Percentiles rank a stretch among this genome's conserved stretches.
Evolutionary conservation across 257 asterid genomes (phyloP).

Genomic region (Jacaranda mimosifolia): DNA sequence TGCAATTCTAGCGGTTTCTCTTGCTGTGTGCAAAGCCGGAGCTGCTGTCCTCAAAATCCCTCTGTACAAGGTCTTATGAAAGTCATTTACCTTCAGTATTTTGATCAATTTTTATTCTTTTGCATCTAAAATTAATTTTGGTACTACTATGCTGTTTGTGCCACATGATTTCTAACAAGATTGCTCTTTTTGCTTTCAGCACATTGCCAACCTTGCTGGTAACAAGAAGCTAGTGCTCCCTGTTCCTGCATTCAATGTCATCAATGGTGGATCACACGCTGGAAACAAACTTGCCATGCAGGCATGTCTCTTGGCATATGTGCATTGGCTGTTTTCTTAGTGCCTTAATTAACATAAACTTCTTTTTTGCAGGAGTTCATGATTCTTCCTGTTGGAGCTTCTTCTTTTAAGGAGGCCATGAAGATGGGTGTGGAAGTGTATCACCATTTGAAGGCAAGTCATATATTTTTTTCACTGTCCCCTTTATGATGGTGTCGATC

Average conservation of each 20-base stretch:
- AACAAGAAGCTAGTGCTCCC: constrained; percentile 95
- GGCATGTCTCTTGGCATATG: constrained; percentile 50
- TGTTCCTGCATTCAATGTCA: constrained; percentile 98
- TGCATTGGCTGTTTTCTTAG: neutral
- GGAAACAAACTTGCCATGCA: constrained; percentile 99
- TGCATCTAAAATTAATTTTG: neutral
- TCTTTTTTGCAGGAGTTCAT: constrained; percentile 75
- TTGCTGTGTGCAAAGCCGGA: constrained; percentile 96
- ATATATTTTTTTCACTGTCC: neutral
- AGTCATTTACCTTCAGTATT: neutral
- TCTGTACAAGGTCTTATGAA: constrained; percentile 73
- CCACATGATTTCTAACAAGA: constrained; percentile 1
- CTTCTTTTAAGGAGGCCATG: constrained; percentile 96
- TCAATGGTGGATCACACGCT: constrained; percentile 99
- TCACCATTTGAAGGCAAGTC: constrained; percentile 87
- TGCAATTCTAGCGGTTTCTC: constrained; percentile 96
- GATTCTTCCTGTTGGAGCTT: constrained; percentile 98
- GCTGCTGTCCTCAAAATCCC: constrained; percentile 81
- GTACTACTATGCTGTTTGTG: neutral
- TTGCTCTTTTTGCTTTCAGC: constrained; percentile 56
- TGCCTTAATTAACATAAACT: constrained; percentile 11
- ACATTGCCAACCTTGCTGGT: constrained; percentile 95
- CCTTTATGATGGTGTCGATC: neutral
- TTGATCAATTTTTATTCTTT: neutral
- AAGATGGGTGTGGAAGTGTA: constrained; percentile 99